phyloP scores from a whole-genome alignment of 495 filamentous ascomycete genomes.

The Xylaria sp. region DNA sequence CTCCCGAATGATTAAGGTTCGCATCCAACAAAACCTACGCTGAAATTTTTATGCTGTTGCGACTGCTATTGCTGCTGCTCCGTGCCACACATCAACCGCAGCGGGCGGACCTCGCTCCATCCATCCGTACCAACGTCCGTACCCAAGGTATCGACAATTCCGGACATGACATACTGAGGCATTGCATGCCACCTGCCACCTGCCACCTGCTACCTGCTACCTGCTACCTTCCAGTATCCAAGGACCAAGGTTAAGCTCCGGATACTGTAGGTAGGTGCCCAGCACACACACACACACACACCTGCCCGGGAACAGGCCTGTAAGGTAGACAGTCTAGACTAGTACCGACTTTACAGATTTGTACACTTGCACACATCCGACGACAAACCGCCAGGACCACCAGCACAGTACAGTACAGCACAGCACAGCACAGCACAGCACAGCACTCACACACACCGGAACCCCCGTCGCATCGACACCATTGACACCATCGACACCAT shows the following conservation, averaged over 20 bases:
- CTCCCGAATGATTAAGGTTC: background rate
- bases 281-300: no score
- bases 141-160: slow-evolving; percentile 4
- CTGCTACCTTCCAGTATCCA: no score
- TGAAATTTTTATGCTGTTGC: slow-evolving; percentile 1
- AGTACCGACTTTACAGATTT: background rate
- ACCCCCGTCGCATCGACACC: slow-evolving; percentile 21
- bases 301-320: background rate
- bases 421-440: no score
- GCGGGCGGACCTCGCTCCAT: slow-evolving; percentile 3
- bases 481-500: slow-evolving; percentile 5
- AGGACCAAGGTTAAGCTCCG: no score
- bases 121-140: background rate
- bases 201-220: no score
- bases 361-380: background rate
- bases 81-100: background rate
- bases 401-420: background rate
- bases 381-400: background rate
- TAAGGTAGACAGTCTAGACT: background rate
- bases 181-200: no score
- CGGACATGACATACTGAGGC: background rate
- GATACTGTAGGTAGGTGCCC: no score
- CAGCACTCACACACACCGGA: background rate
- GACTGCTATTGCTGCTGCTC: background rate
- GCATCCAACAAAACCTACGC: slow-evolving; percentile 9